Conservation (phyloP, 2,329 filamentous ascomycete genomes). For the Aspergillus sp. region DNA sequence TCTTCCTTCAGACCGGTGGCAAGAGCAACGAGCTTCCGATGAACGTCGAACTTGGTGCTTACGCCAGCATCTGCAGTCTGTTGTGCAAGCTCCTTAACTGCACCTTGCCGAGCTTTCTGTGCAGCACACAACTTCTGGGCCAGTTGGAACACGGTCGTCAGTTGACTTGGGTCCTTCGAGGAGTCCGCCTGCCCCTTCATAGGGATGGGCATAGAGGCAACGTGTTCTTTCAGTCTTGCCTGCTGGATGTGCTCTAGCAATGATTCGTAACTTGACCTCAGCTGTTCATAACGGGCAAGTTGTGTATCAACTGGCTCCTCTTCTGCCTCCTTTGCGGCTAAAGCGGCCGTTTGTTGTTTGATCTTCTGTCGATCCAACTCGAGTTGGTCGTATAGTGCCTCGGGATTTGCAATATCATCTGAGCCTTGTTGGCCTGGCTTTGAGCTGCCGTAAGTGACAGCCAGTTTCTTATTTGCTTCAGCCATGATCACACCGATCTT, state of each 20-base stretch:
- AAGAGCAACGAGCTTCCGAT: conserved; percentile 46
- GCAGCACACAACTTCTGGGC: conserved; percentile 30
- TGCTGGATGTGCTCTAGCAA: conserved; percentile 45
- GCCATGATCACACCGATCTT: conserved; percentile 68
- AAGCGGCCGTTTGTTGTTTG: conserved; percentile 35
- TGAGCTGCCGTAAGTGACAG: conserved; percentile 58
- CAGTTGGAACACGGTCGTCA: conserved; percentile 29
- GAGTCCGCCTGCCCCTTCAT: conserved; percentile 13
- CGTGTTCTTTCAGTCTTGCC: conserved; percentile 30
- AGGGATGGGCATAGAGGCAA: conserved; percentile 18
- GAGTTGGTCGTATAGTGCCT: conserved; percentile 40
- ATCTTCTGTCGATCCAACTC: conserved; percentile 45
- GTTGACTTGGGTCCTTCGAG: conserved; percentile 27
- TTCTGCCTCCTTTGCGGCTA: conserved; percentile 37
- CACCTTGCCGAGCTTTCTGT: conserved; percentile 33
- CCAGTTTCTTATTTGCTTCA: conserved; percentile 69
- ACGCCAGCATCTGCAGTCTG: conserved; percentile 46
- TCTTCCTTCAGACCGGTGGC: conserved; percentile 48
- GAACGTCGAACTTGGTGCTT: conserved; percentile 46
- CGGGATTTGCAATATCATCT: conserved; percentile 41
- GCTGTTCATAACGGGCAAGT: conserved; percentile 36
- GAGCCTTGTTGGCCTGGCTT: conserved; percentile 57
- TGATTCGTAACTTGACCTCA: conserved; percentile 38
- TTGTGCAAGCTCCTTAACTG: conserved; percentile 41
- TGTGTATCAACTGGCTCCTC: conserved; percentile 35